Conservation (phyloP, 1,284 basidiomycete species). For the Ustilago trichophora region DNA sequence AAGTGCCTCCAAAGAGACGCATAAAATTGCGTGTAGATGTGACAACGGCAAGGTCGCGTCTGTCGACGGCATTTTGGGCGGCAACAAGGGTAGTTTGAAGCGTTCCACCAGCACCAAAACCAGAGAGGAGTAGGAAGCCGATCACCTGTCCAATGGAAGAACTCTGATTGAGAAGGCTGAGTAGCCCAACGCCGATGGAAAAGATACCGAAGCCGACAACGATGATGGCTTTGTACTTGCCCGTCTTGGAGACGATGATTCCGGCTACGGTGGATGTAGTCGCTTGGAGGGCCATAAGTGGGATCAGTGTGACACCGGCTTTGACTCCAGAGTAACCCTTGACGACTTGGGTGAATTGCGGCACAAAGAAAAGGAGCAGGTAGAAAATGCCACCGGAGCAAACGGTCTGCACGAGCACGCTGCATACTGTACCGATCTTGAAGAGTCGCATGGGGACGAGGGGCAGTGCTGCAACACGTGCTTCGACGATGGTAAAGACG, state of each 20-base stretch:
- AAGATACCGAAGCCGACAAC: slow-evolving; percentile 72
- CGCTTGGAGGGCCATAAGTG: slow-evolving; percentile 73
- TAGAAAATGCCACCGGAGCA: slow-evolving; percentile 60
- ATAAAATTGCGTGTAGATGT: slow-evolving; percentile 77
- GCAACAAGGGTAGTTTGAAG: slow-evolving; percentile 70
- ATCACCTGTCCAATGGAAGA: slow-evolving; percentile 73
- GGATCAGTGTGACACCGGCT: slow-evolving; percentile 74
- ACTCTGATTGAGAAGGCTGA: slow-evolving; percentile 73
- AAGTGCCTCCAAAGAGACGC: slow-evolving; percentile 74
- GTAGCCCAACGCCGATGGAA: slow-evolving; percentile 70
- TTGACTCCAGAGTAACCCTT: slow-evolving; percentile 74
- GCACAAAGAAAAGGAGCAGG: slow-evolving; percentile 70
- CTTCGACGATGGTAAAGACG: slow-evolving; percentile 78
- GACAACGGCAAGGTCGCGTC: slow-evolving; percentile 77
- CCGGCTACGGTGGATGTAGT: slow-evolving; percentile 69
- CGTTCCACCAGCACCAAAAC: slow-evolving; percentile 74
- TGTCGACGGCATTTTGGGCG: slow-evolving; percentile 75
- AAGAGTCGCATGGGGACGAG: slow-evolving; percentile 71
- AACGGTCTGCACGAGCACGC: slow-evolving; percentile 71
- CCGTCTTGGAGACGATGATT: slow-evolving; percentile 74
- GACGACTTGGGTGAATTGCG: slow-evolving; percentile 79
- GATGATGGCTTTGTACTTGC: slow-evolving; percentile 75
- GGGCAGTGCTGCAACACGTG: slow-evolving; percentile 75
- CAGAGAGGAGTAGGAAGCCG: slow-evolving; percentile 75
- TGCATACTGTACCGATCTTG: slow-evolving; percentile 75